These are phyloP conservation scores for Tricladium varicosporioides DNA, from an alignment of 2,329 filamentous ascomycete species.

Conservation along the genomic window DNA sequence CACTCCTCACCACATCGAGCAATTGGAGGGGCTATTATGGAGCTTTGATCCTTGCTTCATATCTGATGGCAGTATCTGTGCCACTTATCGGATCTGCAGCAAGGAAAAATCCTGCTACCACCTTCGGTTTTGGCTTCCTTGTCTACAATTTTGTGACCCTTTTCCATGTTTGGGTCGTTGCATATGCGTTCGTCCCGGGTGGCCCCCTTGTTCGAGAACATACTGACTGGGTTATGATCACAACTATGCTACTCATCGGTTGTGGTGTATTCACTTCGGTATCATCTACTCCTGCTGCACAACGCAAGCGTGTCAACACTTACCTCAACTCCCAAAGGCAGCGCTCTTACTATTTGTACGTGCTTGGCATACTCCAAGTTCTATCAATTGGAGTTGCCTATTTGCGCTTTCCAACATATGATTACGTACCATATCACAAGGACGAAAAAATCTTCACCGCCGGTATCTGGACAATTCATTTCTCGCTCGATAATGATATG, in stretches of 20 bases:
- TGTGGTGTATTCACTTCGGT: conserved; percentile 77
- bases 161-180: conserved; percentile 98
- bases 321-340: conserved; percentile 46
- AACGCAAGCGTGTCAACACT: conserved; percentile 26
- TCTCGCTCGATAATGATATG: conserved; percentile 97
- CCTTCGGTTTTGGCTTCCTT: conserved; percentile 86
- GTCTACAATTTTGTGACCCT: conserved; percentile 91
- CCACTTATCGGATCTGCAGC: conserved; percentile 74
- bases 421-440: conserved; percentile 86
- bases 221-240: conserved; percentile 92
- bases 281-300: conserved; percentile 38
- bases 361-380: conserved; percentile 74
- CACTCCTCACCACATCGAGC: conserved; percentile 70
- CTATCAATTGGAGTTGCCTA: conserved; percentile 80
- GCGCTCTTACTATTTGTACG: conserved; percentile 67
- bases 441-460: conserved; percentile 86
- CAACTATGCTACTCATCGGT: conserved; percentile 81
- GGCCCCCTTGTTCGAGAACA: conserved; percentile 89
- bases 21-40: conserved; percentile 93
- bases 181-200: conserved; percentile 95
- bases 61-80: conserved; percentile 77
- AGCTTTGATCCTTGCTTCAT: conserved; percentile 70
- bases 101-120: conserved; percentile 71
- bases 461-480: conserved; percentile 98
- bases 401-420: conserved; percentile 85